Percentiles rank a stretch among this genome's conserved stretches.
Evolutionary conservation across 1,139 yeast species (phyloP).

Genomic region (Blastobotrys proliferans): DNA sequence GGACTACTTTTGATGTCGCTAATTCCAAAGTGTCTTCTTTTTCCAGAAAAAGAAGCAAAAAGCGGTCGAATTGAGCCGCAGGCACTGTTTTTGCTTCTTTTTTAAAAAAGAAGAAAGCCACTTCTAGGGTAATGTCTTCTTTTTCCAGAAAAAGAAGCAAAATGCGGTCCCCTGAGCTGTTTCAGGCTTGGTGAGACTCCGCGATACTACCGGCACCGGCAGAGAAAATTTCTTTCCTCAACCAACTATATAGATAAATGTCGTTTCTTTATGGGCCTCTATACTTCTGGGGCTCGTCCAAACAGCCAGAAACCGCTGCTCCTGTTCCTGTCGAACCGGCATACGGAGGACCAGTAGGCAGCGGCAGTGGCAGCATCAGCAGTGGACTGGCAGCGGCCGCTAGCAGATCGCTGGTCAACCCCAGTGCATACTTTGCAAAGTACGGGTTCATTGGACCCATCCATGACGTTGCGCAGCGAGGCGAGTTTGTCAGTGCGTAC

Average conservation of each 20-base stretch:
- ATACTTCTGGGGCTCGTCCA: slow-evolving; percentile 16
- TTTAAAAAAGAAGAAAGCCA: no score
- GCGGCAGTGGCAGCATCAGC: slow-evolving; percentile 7
- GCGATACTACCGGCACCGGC: no score
- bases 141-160: no score
- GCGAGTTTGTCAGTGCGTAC: slow-evolving; percentile 79
- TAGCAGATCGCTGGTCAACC: slow-evolving; percentile 43
- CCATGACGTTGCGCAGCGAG: slow-evolving; percentile 70
- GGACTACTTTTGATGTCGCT: slow-evolving; percentile 6
- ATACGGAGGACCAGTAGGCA: not conserved
- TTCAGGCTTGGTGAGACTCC: no score
- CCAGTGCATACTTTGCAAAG: slow-evolving; percentile 52
- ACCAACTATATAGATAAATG: slow-evolving; percentile 3
- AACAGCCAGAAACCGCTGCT: slow-evolving; percentile 1
- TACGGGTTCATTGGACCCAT: slow-evolving; percentile 96
- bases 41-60: no score
- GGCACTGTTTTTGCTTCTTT: no score
- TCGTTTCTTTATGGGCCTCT: slow-evolving; percentile 13
- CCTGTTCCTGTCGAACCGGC: not conserved
- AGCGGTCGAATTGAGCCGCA: no score
- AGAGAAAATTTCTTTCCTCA: not conserved
- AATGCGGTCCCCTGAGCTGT: no score
- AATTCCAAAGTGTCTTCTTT: no score
- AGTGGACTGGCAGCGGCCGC: slow-evolving; percentile 14
- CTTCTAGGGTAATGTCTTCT: no score